These are phyloP conservation scores for Pythium apleroticum DNA, from an alignment of 352 stramenopile genomes.

Conservation along the genomic window DNA sequence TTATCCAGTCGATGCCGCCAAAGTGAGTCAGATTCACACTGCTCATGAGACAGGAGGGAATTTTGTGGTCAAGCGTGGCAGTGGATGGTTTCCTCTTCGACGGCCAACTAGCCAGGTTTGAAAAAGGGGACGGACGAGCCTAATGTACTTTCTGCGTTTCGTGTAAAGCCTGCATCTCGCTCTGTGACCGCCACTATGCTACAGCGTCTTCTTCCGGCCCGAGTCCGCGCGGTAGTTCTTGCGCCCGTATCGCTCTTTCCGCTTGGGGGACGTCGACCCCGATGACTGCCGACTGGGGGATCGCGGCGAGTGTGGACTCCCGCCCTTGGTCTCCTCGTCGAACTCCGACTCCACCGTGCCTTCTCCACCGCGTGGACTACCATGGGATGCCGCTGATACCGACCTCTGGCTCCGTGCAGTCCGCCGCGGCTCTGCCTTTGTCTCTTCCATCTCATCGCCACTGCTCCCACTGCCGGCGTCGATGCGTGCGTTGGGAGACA, in stretches of 20 bases:
- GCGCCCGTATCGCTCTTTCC: constrained; percentile 64
- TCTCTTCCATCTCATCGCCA: background rate
- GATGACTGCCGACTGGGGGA: constrained; percentile 14
- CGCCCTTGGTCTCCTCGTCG: constrained; percentile 15
- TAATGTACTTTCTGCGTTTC: constrained; percentile 27
- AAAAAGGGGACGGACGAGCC: constrained; percentile 15
- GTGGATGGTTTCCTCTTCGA: background rate
- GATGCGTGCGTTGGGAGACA: background rate
- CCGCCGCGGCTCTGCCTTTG: background rate
- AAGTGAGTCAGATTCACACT: constrained; percentile 35
- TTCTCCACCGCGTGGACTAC: background rate
- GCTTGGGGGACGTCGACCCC: constrained; percentile 35
- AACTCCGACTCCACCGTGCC: background rate
- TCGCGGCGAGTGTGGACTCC: constrained; percentile 24
- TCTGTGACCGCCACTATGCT: background rate
- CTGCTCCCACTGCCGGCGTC: background rate
- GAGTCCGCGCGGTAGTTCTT: constrained; percentile 79
- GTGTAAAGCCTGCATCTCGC: background rate
- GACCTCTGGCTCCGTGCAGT: constrained; percentile 1
- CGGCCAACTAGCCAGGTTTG: constrained; percentile 1
- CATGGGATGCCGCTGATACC: constrained; percentile 13
- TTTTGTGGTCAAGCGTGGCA: constrained; percentile 14
- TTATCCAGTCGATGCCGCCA: constrained; percentile 69
- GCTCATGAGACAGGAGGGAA: constrained; percentile 18
- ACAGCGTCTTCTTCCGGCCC: constrained; percentile 53